Base-by-base conservation (phyloP, 257 asterid genomes). In the Coffea canephora region DNA sequence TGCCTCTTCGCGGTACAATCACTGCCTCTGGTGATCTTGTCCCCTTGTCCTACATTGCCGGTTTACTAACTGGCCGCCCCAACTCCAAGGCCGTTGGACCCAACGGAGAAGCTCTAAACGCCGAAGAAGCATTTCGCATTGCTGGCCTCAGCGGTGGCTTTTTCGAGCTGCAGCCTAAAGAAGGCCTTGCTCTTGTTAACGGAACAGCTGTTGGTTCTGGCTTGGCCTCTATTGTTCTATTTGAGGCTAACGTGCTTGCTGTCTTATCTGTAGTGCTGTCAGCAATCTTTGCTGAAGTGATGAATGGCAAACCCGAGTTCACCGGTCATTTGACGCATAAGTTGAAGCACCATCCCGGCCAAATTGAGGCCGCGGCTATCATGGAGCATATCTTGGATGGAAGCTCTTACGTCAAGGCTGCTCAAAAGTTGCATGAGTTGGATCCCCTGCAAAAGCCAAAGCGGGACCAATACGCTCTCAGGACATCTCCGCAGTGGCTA, bases 161-260 rank as follows among this genome's bases (percentile, higher is more conserved):
- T 23, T 86, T 88, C 13, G 87, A 86, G 79, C 80, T 88, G 85
- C 91, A 88, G 82, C 90, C 91, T 1, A 88, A 86, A 59, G 90
- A 88, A 79, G 91, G 91, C 18, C 85, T 86, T 73, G 91, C 90
- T 1, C 87, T 88, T 46, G 91, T 88, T 27, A 88, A 88, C 69
- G 88, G 91, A 16, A 88, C 90, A 0, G 90, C 91, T 13, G 88
- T 86, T 65, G 90, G 91, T 66, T 88, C 91, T 80, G 90, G 90
- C 69, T n/a, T 88, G 87, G 90, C 90, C 39, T 88, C 91, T 15
- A 81, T 84, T 76, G 90, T 86, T 31, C 88, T 88, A 0, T 88
- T 84, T 39, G 91, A 88, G 39, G 79, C 85, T 18, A 88, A 88
- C 48, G 74, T 88, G 18, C 83, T 88, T 21, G 85, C 80, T 1